Conservation (phyloP, 2,329 filamentous ascomycete genomes). For the Fusarium pseudoanthophilum region DNA sequence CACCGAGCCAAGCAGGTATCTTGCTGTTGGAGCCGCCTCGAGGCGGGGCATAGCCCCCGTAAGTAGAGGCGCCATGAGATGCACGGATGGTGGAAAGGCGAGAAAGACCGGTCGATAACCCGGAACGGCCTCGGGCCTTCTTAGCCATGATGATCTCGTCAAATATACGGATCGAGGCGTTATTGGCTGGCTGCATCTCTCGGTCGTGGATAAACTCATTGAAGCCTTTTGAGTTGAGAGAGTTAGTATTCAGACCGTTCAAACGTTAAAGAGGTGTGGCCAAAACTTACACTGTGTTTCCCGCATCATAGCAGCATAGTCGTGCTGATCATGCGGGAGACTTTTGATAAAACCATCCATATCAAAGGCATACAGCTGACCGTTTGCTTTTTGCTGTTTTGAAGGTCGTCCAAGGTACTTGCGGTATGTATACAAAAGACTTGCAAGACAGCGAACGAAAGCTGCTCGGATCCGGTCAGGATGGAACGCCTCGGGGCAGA, state of each 20-base stretch:
- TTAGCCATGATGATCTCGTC: slow-evolving; percentile 88
- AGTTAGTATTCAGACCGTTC: slow-evolving; percentile 6
- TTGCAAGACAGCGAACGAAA: slow-evolving; percentile 74
- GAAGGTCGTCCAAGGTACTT: slow-evolving; percentile 70
- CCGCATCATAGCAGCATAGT: slow-evolving; percentile 71
- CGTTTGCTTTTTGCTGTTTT: slow-evolving; percentile 69
- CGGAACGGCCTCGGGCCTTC: slow-evolving; percentile 72
- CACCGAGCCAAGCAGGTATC: slow-evolving; percentile 71
- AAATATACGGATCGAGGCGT: slow-evolving; percentile 78
- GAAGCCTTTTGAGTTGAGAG: slow-evolving; percentile 56
- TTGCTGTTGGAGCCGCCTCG: slow-evolving; percentile 51
- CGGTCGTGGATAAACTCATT: slow-evolving; percentile 88
- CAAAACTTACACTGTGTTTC: slow-evolving; percentile 70
- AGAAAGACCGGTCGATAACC: slow-evolving; percentile 72
- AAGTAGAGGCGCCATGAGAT: slow-evolving; percentile 62
- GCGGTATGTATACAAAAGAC: slow-evolving; percentile 72
- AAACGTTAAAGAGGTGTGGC: background rate
- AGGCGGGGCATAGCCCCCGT: slow-evolving; percentile 52
- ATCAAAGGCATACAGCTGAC: slow-evolving; percentile 72
- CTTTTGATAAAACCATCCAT: slow-evolving; percentile 73
- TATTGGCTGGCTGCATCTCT: slow-evolving; percentile 70
- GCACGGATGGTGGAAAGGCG: slow-evolving; percentile 69
- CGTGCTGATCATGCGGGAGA: slow-evolving; percentile 72
- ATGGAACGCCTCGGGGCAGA: slow-evolving; percentile 71
- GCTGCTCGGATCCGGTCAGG: slow-evolving; percentile 70